Evolutionary conservation across 352 stramenopile species (phyloP), one percentile per base, ranked within the genome.

Genomic region (Globisporangium iwayamae): DNA sequence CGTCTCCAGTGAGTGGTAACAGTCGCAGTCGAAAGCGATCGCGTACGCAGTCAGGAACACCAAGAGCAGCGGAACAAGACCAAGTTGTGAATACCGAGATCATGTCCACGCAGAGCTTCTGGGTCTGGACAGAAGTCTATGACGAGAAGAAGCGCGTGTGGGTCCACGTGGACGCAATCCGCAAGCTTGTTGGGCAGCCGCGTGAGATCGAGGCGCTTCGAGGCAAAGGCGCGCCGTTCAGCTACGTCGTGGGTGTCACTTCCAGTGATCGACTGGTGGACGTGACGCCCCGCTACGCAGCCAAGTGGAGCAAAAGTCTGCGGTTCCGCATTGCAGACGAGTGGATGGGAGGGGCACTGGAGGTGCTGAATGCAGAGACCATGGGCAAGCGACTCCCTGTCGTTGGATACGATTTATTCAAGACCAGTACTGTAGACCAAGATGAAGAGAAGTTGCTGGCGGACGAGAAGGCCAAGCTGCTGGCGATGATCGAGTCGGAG

Each of bases 71-170:
- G 9, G 60, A 64, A 14, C 66, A 45, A 46, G 32, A 10, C 9
- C 66, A 47, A 41, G 32, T 3, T 28, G 20, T 1, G 8, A 46
- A 34, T 16, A 22, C 14, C 16, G 25, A 36, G 10, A 47, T 39
- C 0, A 52, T 18, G 20, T 32, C 61, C 3, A 56, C 53, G 43
- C 63, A 75, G 56, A 69, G 68, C 46, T 70, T 75, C 45, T 91
- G 81, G 76, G 52, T 78, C 14, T 94, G 86, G 86, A 78, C 66
- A 20, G 86, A 94, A 41, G 81, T 92, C n/a, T 69, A 78, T 5
- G 80, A 91, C 50, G 63, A 73, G 22, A 74, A 80, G 36, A 74
- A 34, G 0, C 71, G 72, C 20, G 66, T 20, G 5, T 96, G 87
- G 87, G 61, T 89, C 16, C 72, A 80, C 30, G 80, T 91, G 2